Conservation (phyloP, 2,329 filamentous ascomycete genomes). For the Nothophoma quercina region DNA sequence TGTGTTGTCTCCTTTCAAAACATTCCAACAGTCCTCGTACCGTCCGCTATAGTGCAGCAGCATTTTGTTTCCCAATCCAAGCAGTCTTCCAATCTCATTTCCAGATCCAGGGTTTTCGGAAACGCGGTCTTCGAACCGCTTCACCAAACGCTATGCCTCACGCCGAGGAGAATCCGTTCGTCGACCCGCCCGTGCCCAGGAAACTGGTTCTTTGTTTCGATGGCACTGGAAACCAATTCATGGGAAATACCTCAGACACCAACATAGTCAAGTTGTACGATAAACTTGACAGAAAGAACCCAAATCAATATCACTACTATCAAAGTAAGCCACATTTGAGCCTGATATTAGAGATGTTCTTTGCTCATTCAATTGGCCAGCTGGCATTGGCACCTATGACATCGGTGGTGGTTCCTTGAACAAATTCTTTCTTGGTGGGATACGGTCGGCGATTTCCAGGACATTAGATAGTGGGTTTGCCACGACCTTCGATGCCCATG, state of each 20-base stretch:
- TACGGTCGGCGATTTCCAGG: not conserved
- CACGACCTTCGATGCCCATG: not conserved
- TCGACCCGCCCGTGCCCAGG: too few species aligned
- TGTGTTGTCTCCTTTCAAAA: too few species aligned
- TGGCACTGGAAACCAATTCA: slow-evolving; percentile 31
- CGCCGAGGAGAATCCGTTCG: too few species aligned
- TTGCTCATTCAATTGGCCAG: not conserved
- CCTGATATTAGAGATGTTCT: not conserved
- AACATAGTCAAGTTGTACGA: not conserved
- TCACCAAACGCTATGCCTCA: too few species aligned
- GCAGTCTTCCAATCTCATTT: too few species aligned
- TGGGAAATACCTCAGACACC: slow-evolving; percentile 7
- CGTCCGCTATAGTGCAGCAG: too few species aligned
- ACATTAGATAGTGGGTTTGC: not conserved
- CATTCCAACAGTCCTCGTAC: too few species aligned
- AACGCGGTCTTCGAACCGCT: too few species aligned
- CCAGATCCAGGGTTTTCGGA: too few species aligned
- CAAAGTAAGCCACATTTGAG: not conserved
- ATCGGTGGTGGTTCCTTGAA: not conserved
- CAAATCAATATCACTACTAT: not conserved
- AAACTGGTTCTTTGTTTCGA: slow-evolving; percentile 33
- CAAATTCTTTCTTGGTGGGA: too few species aligned
- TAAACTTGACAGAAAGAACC: not conserved
- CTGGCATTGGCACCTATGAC: not conserved
- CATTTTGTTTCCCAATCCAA: too few species aligned